Evolutionary conservation across 139 green algal species (phyloP).

Genomic region (Pseudopediastrum boryanum): DNA sequence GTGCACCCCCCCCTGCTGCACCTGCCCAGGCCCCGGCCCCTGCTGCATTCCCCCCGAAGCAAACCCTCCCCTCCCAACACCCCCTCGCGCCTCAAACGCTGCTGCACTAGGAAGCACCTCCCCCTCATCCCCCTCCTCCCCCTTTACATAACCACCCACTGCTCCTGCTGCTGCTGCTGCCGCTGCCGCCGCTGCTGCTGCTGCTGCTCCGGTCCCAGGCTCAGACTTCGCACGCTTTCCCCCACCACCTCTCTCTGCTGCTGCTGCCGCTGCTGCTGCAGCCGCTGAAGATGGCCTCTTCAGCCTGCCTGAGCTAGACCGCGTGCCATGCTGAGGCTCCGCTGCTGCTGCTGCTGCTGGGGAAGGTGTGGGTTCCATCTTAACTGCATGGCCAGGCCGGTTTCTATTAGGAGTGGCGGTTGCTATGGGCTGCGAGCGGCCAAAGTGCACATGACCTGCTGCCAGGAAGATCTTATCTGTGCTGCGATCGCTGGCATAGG

Average conservation of each 20-base stretch:
- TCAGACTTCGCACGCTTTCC: background rate
- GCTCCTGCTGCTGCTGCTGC: conserved; percentile 21
- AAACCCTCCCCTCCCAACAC: background rate
- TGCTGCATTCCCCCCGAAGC: background rate
- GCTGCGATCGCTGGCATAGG: too few relatives aligned
- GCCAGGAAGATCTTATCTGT: too few relatives aligned
- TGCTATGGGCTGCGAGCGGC: too few relatives aligned
- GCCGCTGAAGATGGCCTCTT: too few relatives aligned
- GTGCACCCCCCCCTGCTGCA: background rate
- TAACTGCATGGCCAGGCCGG: too few relatives aligned
- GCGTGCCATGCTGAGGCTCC: too few relatives aligned
- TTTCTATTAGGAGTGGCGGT: too few relatives aligned
- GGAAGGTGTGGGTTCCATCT: too few relatives aligned
- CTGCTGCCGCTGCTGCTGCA: background rate
- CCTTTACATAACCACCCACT: conserved; percentile 19
- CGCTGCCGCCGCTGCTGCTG: background rate
- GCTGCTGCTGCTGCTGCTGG: conserved; percentile 11
- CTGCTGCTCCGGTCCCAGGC: background rate
- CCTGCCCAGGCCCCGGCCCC: background rate
- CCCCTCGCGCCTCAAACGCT: background rate
- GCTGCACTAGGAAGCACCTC: background rate
- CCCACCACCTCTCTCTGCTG: background rate
- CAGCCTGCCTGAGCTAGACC: too few relatives aligned
- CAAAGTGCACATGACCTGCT: too few relatives aligned
- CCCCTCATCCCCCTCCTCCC: background rate